Conservation (phyloP, 2,329 filamentous ascomycete species). For the Alternaria sp. region DNA sequence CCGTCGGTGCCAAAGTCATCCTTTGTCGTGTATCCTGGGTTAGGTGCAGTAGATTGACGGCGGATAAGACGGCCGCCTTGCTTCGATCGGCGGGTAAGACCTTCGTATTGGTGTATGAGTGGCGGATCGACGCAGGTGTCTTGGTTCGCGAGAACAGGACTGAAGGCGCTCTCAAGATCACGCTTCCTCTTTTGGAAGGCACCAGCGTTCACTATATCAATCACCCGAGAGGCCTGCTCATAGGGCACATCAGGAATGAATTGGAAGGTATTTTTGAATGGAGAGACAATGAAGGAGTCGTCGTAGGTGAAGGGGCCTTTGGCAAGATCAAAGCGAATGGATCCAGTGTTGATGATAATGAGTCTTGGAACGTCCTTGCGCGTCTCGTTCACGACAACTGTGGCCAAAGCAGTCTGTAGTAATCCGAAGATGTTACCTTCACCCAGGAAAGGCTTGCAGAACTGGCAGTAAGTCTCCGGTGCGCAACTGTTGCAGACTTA, state of each 20-base stretch:
- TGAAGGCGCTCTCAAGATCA: constrained; percentile 45
- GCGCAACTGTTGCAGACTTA: constrained; percentile 54
- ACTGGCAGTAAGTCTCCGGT: constrained; percentile 66
- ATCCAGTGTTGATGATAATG: constrained; percentile 68
- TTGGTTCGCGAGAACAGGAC: constrained; percentile 47
- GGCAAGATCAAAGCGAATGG: constrained; percentile 68
- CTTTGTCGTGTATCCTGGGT: constrained; percentile 63
- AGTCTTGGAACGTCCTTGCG: constrained; percentile 62
- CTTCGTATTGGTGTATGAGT: constrained; percentile 39
- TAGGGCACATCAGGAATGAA: constrained; percentile 64
- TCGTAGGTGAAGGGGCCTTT: constrained; percentile 69
- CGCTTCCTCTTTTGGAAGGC: constrained; percentile 49
- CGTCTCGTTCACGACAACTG: constrained; percentile 62
- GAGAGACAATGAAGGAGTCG: constrained; percentile 64
- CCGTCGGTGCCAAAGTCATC: constrained; percentile 67
- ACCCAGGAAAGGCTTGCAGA: constrained; percentile 63
- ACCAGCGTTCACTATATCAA: constrained; percentile 57
- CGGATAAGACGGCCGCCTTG: constrained; percentile 57
- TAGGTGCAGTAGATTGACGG: constrained; percentile 56
- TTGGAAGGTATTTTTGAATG: constrained; percentile 63
- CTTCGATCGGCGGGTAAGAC: constrained; percentile 37
- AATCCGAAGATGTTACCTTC: constrained; percentile 65
- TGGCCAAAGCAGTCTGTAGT: constrained; percentile 61
- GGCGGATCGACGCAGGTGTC: constrained; percentile 62
- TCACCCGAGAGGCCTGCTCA: constrained; percentile 53